Base-by-base conservation (phyloP, 495 filamentous ascomycete species). In the Daldinia grandis region DNA sequence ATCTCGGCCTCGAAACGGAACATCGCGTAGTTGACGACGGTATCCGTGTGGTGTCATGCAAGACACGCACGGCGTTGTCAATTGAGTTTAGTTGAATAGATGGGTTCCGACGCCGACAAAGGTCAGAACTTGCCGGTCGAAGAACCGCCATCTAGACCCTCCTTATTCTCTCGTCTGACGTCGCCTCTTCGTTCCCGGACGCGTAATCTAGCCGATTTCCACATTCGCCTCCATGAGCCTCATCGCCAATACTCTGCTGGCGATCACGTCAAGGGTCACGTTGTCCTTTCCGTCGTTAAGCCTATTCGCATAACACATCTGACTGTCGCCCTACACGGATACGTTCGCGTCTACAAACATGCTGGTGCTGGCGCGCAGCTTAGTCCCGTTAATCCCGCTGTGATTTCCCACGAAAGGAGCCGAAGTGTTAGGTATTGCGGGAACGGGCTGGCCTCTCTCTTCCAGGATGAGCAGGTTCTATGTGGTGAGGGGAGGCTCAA, bases 401-500 rank as follows among this genome's bases (percentile, higher is more conserved):
- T 81, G 59, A 76, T 73, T 50, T 74, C 77, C 33, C 80, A 76
- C 64, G 73, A 63, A 70, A 73, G 59, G 69, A 80, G 88, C 82
- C 66, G 83, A 81, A 47, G 85, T 84, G 35, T 78, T 10, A 90
- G 93, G 75, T 93, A 94, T 73, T 85, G 89, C 76, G 91, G 91
- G 33, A 92, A 94, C 82, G 94, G 94, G 25, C 87, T 93, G 74
- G 90, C 90, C 10, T 93, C 90, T 6, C 80, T 99, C 44, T 98
- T 98, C 72, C 91, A 95, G 78, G 94, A 98, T 74, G 93, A 99
- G 76, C 84, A 91, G 62, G 90, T 95, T 15, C 85, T 98, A 38
- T 97, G 94, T 75, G 95, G 94, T 24, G 94, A 98, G 62, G 94
- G 95, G 4, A 87, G 91, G 70, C 84, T 98, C 28, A 91, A 93